Evolutionary conservation across 768 basidiomycete species (phyloP), one percentile per base, ranked within the genome.

Genomic region (Chalciporus pseudorubinellus): DNA sequence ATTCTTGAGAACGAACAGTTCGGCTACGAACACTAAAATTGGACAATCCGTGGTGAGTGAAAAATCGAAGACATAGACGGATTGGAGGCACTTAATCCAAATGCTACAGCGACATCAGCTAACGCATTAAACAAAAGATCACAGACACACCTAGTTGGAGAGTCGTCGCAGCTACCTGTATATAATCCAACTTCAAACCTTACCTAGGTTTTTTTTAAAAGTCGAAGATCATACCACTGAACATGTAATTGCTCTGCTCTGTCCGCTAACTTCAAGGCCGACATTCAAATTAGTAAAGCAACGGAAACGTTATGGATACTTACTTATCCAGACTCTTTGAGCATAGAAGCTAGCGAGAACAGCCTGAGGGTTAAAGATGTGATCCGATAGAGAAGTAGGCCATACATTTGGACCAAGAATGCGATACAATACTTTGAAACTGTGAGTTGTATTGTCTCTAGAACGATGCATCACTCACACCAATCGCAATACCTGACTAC

Each of bases 301-400:
- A n/a, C 4, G 6, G 28, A 1, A 7, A 33, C 29, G 16, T 6
- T 11, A 4, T 10, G 16, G 6, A 33, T 11, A 48, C 61, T 28
- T 42, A 62, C 61, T 57, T 55, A 59, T 62, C 58, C 61, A 62
- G 18, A 62, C 52, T 41, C 61, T 52, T 9, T 62, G 51, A 20
- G 61, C 48, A 28, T 62, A 62, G 39, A 62, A 62, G 20, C 61
- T 62, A 24, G 29, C 33, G 20, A 22, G n/a, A n/a, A n/a, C n/a
- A n/a, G n/a, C n/a, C n/a, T 21, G 9, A 2, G 1, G 2, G 28
- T 48, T 12, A 44, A 44, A 39, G n/a, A 29, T 3, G n/a, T n/a
- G n/a, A n/a, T n/a, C n/a, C n/a, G n/a, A n/a, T n/a, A n/a, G n/a
- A n/a, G n/a, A n/a, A n/a, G n/a, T n/a, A n/a, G n/a, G 13, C 22